Conservation (phyloP, 495 filamentous ascomycete genomes). For the Penicillium angulare region DNA sequence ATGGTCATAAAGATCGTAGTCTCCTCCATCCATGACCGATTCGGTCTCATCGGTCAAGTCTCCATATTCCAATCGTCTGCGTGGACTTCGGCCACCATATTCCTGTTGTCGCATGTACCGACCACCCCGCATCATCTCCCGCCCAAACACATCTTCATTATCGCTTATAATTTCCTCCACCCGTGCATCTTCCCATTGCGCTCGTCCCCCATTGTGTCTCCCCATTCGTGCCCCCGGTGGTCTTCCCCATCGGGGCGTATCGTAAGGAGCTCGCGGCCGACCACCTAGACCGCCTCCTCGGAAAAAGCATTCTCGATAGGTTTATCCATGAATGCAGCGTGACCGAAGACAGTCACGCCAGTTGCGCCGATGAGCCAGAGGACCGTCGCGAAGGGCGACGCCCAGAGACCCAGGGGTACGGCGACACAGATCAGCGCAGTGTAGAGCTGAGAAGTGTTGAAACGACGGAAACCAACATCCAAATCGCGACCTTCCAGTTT, state of each 20-base stretch:
- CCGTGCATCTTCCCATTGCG: slow-evolving; percentile 51
- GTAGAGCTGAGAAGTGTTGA: slow-evolving; percentile 93
- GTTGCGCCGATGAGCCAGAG: slow-evolving; percentile 95
- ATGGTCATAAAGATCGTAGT: slow-evolving; percentile 56
- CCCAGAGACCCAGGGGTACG: slow-evolving; percentile 78
- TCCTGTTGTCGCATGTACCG: slow-evolving; percentile 30
- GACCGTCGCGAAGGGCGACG: slow-evolving; percentile 74
- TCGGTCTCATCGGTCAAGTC: slow-evolving; percentile 44
- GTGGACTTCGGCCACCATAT: slow-evolving; percentile 32
- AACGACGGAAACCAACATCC: slow-evolving; percentile 74
- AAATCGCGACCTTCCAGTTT: slow-evolving; percentile 85
- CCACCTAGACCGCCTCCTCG: slow-evolving; percentile 99
- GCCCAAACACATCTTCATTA: slow-evolving; percentile 57
- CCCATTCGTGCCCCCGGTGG: slow-evolving; percentile 79
- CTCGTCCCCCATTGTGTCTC: slow-evolving; percentile 58
- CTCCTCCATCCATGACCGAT: slow-evolving; percentile 53
- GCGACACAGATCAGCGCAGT: slow-evolving; percentile 78
- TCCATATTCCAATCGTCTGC: slow-evolving; percentile 48
- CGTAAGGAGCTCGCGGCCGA: slow-evolving; percentile 98
- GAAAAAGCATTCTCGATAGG: slow-evolving; percentile 99
- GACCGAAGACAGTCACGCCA: slow-evolving; percentile 87
- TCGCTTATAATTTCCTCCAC: slow-evolving; percentile 75
- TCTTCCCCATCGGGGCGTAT: slow-evolving; percentile 97
- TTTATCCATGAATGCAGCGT: slow-evolving; percentile 96
- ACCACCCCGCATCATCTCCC: slow-evolving; percentile 43